Evolutionary conservation across 108 stramenopile species (phyloP), one percentile per base, ranked within the genome.

Genomic region (Epipyxis sp.): DNA sequence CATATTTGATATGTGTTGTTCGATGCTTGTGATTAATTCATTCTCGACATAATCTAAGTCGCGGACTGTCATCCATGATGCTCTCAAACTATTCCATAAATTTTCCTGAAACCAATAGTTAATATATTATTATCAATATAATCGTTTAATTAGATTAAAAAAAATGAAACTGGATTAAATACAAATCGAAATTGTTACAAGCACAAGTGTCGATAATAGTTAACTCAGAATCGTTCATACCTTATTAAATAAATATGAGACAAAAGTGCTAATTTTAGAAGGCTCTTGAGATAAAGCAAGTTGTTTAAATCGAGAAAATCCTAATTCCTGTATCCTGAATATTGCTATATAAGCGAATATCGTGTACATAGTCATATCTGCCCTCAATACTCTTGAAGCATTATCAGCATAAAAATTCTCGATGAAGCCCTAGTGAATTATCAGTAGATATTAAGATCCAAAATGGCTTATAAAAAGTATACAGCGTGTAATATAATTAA

Each of bases 281-380:
- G 86, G 86, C 29, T 87, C 87, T 50, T 85, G 68, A n/a, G 54
- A 30, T n/a, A 30, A 29, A 0, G 83, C 69, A n/a, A 90, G 50
- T 20, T 10, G 20, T 0, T 35, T 39, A 50, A 90, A 86, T 10
- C 79, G 44, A 1, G 40, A 30, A 25, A 85, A 76, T 0, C 87
- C 85, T 1, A 90, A 78, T 62, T 90, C 89, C 43, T 90, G 83
- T 0, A 89, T 76, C 1, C 89, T 82, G 50, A 87, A 90, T 0
- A 90, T 42, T 1, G 80, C 50, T n/a, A 89, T 59, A 59, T 86
- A 88, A 32, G 83, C 82, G 2, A 90, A 42, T 0, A 89, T 79
- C 78, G 82, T 85, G 84, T 89, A 89, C 78, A 85, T 57, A 2
- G 85, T 85, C 50, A 87, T 84, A 41, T 89, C 88, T 29, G 46